Evolutionary conservation across 768 basidiomycete genomes (phyloP).

Genomic region (Suillus fuscotomentosus): DNA sequence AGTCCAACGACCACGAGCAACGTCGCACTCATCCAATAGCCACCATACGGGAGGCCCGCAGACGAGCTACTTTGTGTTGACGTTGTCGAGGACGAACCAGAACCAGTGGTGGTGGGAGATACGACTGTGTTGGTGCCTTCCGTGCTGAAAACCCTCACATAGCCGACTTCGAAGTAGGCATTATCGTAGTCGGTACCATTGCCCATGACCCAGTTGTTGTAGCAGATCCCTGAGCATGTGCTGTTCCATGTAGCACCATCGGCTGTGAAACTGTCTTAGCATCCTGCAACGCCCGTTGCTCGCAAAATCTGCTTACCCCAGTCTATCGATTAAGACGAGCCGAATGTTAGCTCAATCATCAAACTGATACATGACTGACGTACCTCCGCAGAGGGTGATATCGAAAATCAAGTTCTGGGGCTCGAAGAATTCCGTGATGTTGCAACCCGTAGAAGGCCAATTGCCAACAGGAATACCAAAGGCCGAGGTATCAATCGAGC

Average conservation of each 20-base stretch:
- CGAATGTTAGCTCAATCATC: conserved; percentile 30
- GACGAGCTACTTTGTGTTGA: conserved; percentile 12
- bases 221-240: conserved; percentile 68
- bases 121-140: conserved; percentile 27
- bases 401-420: conserved; percentile 70
- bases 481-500: conserved; percentile 51
- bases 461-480: conserved; percentile 70
- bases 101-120: conserved; percentile 15
- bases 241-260: conserved; percentile 47
- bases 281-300: no score
- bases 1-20: conserved; percentile 12
- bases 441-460: conserved; percentile 60
- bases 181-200: conserved; percentile 57
- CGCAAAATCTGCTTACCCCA: conserved; percentile 24
- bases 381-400: conserved; percentile 68
- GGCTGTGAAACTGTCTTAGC: background rate
- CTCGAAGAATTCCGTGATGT: conserved; percentile 51
- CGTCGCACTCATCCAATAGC: conserved; percentile 9
- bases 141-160: conserved; percentile 48
- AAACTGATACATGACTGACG: conserved; percentile 23
- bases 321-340: conserved; percentile 19
- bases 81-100: conserved; percentile 14
- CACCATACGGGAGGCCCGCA: background rate
- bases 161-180: conserved; percentile 73
- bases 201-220: conserved; percentile 68